Base-by-base conservation (phyloP, 2,329 filamentous ascomycete genomes). In the Aspergillus hiratsukae region DNA sequence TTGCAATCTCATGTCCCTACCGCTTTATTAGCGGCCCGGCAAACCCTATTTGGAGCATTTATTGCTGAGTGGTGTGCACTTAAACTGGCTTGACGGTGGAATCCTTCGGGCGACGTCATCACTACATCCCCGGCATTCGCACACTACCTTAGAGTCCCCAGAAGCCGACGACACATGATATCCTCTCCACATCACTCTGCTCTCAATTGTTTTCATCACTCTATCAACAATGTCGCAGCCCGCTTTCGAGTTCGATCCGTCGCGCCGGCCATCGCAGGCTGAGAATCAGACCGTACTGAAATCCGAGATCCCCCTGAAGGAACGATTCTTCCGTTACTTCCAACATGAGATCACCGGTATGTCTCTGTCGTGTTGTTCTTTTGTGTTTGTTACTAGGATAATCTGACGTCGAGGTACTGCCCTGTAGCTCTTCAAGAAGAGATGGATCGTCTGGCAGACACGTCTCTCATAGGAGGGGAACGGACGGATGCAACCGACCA, bases 271-370 rank as follows among this genome's bases (percentile, higher is more conserved):
- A 17, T 74, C 72, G 28, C 59, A 64, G 52, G 66, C 70, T 27
- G 68, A 70, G 35, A 71, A 71, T 45, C 68, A 72, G 49, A 68
- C 64, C 7, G 64, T 69, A 50, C 65, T 64, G 5, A 74, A 70
- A 55, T 65, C 69, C 3, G 74, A 76, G 45, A 70, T 74, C 9
- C 70, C 75, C 57, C 75, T 84, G 56, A 94, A 91, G 64, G 87
- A 93, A 68, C 85, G 85, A 40, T 96, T 96, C 78, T 92, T 93
- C 72, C 84, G 86, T 64, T 88, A 91, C 69, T 96, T 96, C 68
- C 87, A 90, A 63, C 81, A 86, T 65, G 87, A 89, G 72, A 84
- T 89, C 52, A 84, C 84, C 49, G 81, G 90, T 91, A 77, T 71
- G 78, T 64, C 27, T 31, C 29, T 45, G 35, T 52, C 27, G 37